Percentiles rank a stretch among this genome's conserved stretches.
Evolutionary conservation across 2,329 filamentous ascomycete species (phyloP).

Genomic region (Penicillium griseofulvum): DNA sequence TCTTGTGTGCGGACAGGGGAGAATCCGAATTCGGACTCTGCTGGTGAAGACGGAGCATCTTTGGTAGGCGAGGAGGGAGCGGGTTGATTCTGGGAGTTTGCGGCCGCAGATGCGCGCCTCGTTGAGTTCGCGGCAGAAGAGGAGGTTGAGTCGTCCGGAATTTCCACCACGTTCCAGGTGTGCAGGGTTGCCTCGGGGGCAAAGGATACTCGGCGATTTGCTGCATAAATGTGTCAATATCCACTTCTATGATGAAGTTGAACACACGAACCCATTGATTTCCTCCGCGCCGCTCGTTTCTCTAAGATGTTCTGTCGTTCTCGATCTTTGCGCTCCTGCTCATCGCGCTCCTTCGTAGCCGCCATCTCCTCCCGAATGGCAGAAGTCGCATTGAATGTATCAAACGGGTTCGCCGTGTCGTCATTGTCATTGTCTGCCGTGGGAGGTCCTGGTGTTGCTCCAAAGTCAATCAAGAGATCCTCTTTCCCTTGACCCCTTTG

Average conservation of each 20-base stretch:
- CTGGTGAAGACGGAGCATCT: slow-evolving; percentile 62
- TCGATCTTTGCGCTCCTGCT: slow-evolving; percentile 58
- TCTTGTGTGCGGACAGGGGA: slow-evolving; percentile 66
- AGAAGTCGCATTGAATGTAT: slow-evolving; percentile 42
- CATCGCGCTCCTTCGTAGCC: slow-evolving; percentile 66
- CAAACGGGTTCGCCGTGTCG: slow-evolving; percentile 49
- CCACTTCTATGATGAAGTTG: background rate
- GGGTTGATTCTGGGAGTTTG: slow-evolving; percentile 33
- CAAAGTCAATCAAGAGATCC: slow-evolving; percentile 45
- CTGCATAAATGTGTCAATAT: slow-evolving; percentile 36
- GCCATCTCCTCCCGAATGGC: slow-evolving; percentile 53
- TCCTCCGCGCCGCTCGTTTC: slow-evolving; percentile 81
- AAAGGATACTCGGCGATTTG: slow-evolving; percentile 92
- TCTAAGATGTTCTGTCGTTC: slow-evolving; percentile 63
- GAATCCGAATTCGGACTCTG: slow-evolving; percentile 56
- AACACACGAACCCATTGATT: slow-evolving; percentile 66
- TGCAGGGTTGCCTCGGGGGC: slow-evolving; percentile 95
- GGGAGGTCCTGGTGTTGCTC: slow-evolving; percentile 37
- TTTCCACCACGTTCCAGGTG: slow-evolving; percentile 93
- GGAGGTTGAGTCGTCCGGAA: slow-evolving; percentile 80
- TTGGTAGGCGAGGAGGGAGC: slow-evolving; percentile 46
- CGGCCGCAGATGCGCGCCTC: slow-evolving; percentile 65
- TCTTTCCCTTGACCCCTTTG: slow-evolving; percentile 23
- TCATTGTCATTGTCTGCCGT: slow-evolving; percentile 40
- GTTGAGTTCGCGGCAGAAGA: slow-evolving; percentile 71